Percentiles rank a stretch among this genome's conserved stretches.
Evolutionary conservation across 352 stramenopile genomes (phyloP).

Genomic region (Phytophthora fragariae): DNA sequence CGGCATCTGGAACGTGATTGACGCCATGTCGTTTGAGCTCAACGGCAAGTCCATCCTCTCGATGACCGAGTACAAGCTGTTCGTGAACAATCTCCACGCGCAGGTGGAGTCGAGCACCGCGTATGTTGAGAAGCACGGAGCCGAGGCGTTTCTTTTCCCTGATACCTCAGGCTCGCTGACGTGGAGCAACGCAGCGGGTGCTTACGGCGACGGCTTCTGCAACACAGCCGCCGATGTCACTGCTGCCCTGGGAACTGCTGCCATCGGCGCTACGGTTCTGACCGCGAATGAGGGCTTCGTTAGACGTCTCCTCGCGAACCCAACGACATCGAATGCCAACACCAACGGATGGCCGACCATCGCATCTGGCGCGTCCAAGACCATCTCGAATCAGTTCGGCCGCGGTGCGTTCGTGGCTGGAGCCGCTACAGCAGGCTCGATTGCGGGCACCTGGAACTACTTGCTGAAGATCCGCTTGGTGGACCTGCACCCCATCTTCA

Average conservation of each 20-base stretch:
- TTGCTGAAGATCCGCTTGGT: background rate
- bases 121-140: background rate
- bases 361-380: background rate
- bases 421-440: background rate
- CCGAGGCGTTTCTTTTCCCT: background rate
- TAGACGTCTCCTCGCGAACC: no score
- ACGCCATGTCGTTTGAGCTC: background rate
- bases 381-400: background rate
- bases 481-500: background rate
- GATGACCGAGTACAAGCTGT: background rate
- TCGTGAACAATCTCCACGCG: background rate
- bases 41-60: background rate
- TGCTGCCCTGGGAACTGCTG: no score
- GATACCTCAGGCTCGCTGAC: no score
- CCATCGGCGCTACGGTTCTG: no score
- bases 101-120: background rate
- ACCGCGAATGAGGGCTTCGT: no score
- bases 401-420: conserved; percentile 1
- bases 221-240: no score
- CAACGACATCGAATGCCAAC: background rate
- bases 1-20: background rate
- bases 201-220: no score
- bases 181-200: no score
- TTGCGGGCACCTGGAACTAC: background rate
- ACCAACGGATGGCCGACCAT: background rate